These are phyloP conservation scores for Singerocomus rubriflavus DNA, from an alignment of 1,284 basidiomycete species.

Conservation along the genomic window DNA sequence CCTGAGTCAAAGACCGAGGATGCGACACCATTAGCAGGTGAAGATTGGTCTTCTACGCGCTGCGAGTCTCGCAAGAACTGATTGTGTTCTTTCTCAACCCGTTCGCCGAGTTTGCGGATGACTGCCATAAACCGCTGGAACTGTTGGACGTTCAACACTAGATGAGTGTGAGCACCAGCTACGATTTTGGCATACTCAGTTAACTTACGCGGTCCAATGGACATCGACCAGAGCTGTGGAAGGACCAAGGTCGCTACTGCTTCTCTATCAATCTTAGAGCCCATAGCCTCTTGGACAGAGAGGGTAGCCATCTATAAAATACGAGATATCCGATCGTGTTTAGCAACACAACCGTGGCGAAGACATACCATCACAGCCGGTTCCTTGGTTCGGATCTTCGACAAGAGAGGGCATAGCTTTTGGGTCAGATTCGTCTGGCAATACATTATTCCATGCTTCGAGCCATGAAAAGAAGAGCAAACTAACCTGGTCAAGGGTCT, in stretches of 20 bases:
- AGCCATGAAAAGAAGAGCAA: background rate
- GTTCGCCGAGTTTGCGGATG: conserved; percentile 68
- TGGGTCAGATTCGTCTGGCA: conserved; percentile 80
- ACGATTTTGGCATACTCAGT: background rate
- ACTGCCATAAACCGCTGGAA: conserved; percentile 88
- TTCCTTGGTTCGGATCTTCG: conserved; percentile 94
- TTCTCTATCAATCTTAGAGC: conserved; percentile 91
- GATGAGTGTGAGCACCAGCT: conserved; percentile 1
- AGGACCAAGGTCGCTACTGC: conserved; percentile 92
- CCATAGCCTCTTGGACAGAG: conserved; percentile 95
- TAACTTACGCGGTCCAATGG: conserved; percentile 85
- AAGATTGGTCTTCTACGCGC: conserved; percentile 75
- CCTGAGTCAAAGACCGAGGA: conserved; percentile 34
- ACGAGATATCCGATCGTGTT: conserved; percentile 2
- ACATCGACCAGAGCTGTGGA: conserved; percentile 95
- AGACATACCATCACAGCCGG: conserved; percentile 81
- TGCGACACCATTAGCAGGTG: conserved; percentile 37
- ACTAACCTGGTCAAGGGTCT: conserved; percentile 85
- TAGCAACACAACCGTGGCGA: background rate
- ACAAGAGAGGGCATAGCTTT: conserved; percentile 90
- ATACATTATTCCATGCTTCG: conserved; percentile 5
- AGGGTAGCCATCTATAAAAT: conserved; percentile 79
- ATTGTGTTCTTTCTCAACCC: conserved; percentile 84
- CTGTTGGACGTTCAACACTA: conserved; percentile 87
- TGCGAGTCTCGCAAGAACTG: conserved; percentile 83